Conservation (phyloP, 371 early-diverging fungal species). For the Mortierella sp. region DNA sequence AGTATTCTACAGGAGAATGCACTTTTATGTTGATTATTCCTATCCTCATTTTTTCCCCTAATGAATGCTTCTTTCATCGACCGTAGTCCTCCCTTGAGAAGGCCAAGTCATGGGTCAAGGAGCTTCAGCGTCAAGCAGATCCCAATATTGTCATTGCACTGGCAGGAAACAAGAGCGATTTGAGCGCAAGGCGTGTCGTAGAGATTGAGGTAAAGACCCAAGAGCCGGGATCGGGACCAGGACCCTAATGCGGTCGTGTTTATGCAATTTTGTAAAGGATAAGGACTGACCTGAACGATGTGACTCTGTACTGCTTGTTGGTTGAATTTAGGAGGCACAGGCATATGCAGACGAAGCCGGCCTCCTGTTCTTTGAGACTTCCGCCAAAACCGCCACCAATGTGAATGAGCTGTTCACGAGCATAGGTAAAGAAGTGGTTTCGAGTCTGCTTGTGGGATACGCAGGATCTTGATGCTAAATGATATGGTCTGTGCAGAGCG, state of each 20-base stretch:
- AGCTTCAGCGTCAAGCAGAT: constrained; percentile 96
- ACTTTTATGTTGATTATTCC: no score
- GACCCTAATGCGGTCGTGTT: no score
- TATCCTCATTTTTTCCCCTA: no score
- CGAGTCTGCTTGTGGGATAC: no score
- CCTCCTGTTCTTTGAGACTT: constrained; percentile 93
- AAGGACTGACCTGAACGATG: neutral
- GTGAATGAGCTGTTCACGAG: constrained; percentile 89
- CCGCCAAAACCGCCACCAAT: constrained; percentile 91
- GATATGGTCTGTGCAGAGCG: no score
- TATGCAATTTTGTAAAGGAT: neutral
- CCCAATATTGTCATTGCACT: constrained; percentile 96
- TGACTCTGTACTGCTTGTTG: neutral
- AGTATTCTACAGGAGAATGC: constrained; percentile 25
- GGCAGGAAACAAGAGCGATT: constrained; percentile 95
- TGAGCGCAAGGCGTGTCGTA: constrained; percentile 82
- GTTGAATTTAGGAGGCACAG: constrained; percentile 75
- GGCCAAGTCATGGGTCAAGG: constrained; percentile 99
- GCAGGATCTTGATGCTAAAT: neutral
- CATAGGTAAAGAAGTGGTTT: no score
- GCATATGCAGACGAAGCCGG: constrained; percentile 90
- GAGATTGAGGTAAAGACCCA: constrained; percentile 72
- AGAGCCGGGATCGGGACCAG: no score
- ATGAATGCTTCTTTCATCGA: no score
- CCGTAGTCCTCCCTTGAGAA: constrained; percentile 94